Conservation (phyloP, 306 rosid genomes). For the Heteromeles arbutifolia region DNA sequence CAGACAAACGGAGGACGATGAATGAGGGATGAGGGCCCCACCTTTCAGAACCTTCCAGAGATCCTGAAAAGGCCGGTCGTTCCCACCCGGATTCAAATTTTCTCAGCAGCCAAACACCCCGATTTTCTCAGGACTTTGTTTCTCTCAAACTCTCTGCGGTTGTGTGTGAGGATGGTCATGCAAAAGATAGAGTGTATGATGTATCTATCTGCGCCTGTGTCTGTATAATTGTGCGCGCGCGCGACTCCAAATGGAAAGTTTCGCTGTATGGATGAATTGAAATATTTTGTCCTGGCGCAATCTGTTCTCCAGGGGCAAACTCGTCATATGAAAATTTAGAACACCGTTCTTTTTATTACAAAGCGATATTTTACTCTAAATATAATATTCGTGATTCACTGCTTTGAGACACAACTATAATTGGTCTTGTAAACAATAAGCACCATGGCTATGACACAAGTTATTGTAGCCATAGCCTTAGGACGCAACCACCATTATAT, state of each 20-base stretch:
- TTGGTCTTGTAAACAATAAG: too few species aligned
- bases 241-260: background rate
- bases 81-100: background rate
- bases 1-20: conserved; percentile 27
- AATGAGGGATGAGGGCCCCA: conserved; percentile 27
- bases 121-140: background rate
- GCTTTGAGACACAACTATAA: too few species aligned
- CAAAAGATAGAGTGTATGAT: too few species aligned
- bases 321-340: too few species aligned
- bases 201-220: background rate
- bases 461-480: too few species aligned
- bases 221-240: background rate
- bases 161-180: background rate
- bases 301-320: background rate
- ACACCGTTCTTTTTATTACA: too few species aligned
- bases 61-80: conserved; percentile 2
- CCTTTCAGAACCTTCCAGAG: conserved; percentile 17
- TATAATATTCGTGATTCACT: too few species aligned
- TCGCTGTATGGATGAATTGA: background rate
- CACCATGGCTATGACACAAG: too few species aligned
- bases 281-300: background rate
- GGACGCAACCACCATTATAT: too few species aligned
- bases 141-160: background rate
- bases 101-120: background rate
- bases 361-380: too few species aligned